Percentiles rank a stretch among this genome's conserved stretches.
Conservation (phyloP, 108 stramenopile species). For the Licmophora abbreviata region DNA sequence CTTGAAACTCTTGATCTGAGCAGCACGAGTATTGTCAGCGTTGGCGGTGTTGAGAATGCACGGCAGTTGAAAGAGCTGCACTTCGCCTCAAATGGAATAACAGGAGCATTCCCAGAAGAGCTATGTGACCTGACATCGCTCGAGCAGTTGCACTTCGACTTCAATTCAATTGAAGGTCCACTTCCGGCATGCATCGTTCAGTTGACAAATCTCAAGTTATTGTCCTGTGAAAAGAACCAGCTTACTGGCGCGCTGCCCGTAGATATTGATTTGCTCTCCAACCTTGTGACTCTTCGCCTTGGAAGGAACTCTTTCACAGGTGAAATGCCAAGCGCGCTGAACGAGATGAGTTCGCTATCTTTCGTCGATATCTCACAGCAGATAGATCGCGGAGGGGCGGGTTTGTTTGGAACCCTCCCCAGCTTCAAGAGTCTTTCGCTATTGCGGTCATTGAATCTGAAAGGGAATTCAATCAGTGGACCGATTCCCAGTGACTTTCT, state of each 20-base stretch:
- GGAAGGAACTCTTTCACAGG: slow-evolving; percentile 12
- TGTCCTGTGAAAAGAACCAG: slow-evolving; percentile 18
- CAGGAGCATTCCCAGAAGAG: slow-evolving; percentile 13
- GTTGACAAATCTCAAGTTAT: slow-evolving; percentile 14
- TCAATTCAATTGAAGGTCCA: slow-evolving; percentile 26
- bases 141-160: slow-evolving; percentile 9
- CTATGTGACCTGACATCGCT: slow-evolving; percentile 10
- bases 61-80: slow-evolving; percentile 12
- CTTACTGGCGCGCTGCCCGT: slow-evolving; percentile 29
- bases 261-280: slow-evolving; percentile 4
- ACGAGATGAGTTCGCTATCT: slow-evolving; percentile 13
- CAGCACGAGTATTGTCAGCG: slow-evolving; percentile 12
- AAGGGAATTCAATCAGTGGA: slow-evolving; percentile 5
- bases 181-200: slow-evolving; percentile 26
- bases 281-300: slow-evolving; percentile 2
- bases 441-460: not conserved
- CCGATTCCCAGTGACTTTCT: slow-evolving; percentile 8
- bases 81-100: slow-evolving; percentile 13
- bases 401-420: slow-evolving; percentile 11
- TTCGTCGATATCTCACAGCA: slow-evolving; percentile 10
- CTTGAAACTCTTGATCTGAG: slow-evolving; percentile 33
- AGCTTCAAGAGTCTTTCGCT: not conserved
- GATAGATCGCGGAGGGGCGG: slow-evolving; percentile 9
- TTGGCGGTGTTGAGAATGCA: slow-evolving; percentile 18
- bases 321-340: slow-evolving; percentile 9